A percentile compares a stretch with the other conserved stretches of the same genome.
Evolutionary conservation across 1,284 basidiomycete species (phyloP).

Genomic region (Rhodofomes roseus): DNA sequence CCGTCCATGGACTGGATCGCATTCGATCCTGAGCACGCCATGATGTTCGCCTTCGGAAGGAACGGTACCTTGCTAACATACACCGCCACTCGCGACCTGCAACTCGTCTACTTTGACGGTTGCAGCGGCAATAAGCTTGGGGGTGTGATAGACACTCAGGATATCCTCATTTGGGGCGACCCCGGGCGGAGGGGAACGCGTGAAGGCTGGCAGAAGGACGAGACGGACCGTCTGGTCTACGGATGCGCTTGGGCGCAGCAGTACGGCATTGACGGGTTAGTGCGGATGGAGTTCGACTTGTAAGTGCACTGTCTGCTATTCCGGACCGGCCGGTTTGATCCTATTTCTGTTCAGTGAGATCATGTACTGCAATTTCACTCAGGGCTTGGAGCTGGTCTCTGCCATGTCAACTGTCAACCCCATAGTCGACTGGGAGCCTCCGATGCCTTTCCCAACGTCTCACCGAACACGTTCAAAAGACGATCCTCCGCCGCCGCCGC

Average conservation of each 20-base stretch:
- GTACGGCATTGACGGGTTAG: neutral
- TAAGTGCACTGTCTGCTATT: neutral
- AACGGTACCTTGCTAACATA: neutral
- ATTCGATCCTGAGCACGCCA: neutral
- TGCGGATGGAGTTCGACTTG: neutral
- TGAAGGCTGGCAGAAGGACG: neutral
- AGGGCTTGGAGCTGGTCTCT: neutral
- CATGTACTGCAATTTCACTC: neutral
- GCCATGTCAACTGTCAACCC: neutral
- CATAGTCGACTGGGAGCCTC: too few species aligned
- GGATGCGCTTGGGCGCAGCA: neutral
- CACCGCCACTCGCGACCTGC: neutral
- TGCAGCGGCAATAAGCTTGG: neutral
- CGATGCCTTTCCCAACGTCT: too few species aligned
- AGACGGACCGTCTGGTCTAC: neutral
- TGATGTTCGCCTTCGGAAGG: neutral
- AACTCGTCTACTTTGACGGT: neutral
- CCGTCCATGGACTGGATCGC: neutral
- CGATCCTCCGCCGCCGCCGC: too few species aligned
- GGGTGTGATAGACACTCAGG: neutral
- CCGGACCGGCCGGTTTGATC: neutral
- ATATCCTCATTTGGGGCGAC: neutral
- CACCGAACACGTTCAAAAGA: too few species aligned
- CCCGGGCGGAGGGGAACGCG: neutral
- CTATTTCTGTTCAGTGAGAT: neutral